These are phyloP conservation scores for Fusarium floridanum DNA, from an alignment of 2,329 filamentous ascomycete genomes.

Conservation along the genomic window DNA sequence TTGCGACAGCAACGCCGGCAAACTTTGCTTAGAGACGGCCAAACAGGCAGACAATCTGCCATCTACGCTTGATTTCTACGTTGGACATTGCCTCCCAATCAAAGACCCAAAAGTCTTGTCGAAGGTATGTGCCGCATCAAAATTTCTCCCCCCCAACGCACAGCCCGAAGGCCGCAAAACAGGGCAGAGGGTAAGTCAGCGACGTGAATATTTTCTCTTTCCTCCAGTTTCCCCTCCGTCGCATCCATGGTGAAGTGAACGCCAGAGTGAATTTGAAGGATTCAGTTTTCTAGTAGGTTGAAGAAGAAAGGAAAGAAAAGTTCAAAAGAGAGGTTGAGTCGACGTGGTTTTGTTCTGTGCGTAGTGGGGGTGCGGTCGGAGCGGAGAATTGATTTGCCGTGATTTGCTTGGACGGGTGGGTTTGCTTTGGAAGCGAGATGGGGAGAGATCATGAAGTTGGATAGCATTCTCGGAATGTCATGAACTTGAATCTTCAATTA, in stretches of 20 bases:
- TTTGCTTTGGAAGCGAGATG: neutral
- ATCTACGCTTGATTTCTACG: neutral
- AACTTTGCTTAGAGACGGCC: neutral
- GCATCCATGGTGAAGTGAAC: conserved; percentile 66
- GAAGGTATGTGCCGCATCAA: conserved; percentile 51
- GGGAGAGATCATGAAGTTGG: neutral
- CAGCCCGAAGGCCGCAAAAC: conserved; percentile 48
- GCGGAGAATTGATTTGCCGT: conserved; percentile 48
- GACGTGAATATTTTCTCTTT: conserved; percentile 65
- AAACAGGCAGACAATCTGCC: neutral
- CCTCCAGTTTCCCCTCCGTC: conserved; percentile 80
- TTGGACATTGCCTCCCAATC: neutral
- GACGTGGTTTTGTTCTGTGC: conserved; percentile 31
- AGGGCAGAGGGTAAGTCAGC: conserved; percentile 65
- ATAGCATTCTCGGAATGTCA: neutral
- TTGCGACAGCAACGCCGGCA: too few species aligned
- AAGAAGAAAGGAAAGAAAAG: conserved; percentile 48
- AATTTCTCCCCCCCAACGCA: conserved; percentile 54
- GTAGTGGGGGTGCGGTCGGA: conserved; percentile 14
- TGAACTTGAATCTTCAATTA: neutral
- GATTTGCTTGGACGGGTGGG: neutral
- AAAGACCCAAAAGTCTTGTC: neutral
- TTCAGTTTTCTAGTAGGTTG: conserved; percentile 60
- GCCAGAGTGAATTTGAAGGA: conserved; percentile 79
- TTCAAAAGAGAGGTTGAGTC: conserved; percentile 14